Evolutionary conservation across 495 filamentous ascomycete genomes (phyloP).

Genomic region (Beverwykella pulmonaria): DNA sequence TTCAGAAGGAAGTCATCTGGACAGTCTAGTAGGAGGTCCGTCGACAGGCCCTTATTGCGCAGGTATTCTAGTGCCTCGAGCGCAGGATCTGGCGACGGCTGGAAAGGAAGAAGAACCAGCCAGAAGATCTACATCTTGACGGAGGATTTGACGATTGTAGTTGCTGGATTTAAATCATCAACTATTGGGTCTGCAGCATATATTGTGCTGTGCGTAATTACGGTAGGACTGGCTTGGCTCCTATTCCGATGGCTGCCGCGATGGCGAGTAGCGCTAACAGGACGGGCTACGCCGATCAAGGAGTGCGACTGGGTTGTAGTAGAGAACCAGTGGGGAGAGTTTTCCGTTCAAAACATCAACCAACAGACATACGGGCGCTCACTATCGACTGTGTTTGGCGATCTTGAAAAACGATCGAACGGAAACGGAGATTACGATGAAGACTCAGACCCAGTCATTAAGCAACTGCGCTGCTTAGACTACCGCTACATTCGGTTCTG

Average conservation of each 20-base stretch:
- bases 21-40: slow-evolving; percentile 59
- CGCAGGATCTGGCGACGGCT: slow-evolving; percentile 59
- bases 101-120: slow-evolving; percentile 59
- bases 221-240: slow-evolving; percentile 78
- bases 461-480: slow-evolving; percentile 71
- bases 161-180: slow-evolving; percentile 86
- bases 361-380: slow-evolving; percentile 73
- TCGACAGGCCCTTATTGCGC: slow-evolving; percentile 73
- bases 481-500: slow-evolving; percentile 94
- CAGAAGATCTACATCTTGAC: slow-evolving; percentile 92
- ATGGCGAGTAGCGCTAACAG: slow-evolving; percentile 79
- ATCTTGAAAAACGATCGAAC: slow-evolving; percentile 58
- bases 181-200: slow-evolving; percentile 68
- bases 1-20: slow-evolving; percentile 57
- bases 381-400: slow-evolving; percentile 84
- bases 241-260: slow-evolving; percentile 86
- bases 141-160: slow-evolving; percentile 89
- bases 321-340: slow-evolving; percentile 94
- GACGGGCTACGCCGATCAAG: slow-evolving; percentile 64
- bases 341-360: slow-evolving; percentile 68
- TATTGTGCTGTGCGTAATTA: slow-evolving; percentile 64
- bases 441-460: slow-evolving; percentile 75
- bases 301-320: slow-evolving; percentile 89
- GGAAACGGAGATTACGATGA: slow-evolving; percentile 65
- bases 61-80: slow-evolving; percentile 60